Base-by-base conservation (phyloP, 164 flowering plant genomes). In the Annona cherimola region DNA sequence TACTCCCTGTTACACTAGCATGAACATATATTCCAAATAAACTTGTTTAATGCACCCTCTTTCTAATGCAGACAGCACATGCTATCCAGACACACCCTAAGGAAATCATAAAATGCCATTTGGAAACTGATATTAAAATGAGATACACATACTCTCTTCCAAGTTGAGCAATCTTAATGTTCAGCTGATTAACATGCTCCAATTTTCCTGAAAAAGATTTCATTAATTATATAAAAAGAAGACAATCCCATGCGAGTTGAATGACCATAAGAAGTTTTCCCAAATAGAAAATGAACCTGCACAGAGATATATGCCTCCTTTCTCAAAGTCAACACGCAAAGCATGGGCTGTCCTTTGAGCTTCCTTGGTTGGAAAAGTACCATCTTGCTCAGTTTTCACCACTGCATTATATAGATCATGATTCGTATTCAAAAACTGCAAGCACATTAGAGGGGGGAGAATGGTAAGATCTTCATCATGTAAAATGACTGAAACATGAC, bases 251-350 rank as follows among this genome's bases (percentile, higher is more conserved):
- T 26, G 61, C n/a, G 12, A 40, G 16, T 9, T 44, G 26, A 45
- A 2, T 16, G 39, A 40, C 19, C 42, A 55, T 54, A 26, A 72
- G 14, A n/a, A 54, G 26, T 61, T 61, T 40, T 11, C 2, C 7
- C n/a, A 63, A 6, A 16, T 5, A 6, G 66, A 61, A 41, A 45
- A n/a, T 50, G 26, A 78, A 91, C 99, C 96, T 55, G 85, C 67
- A 71, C 71, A 70, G 26, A 96, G 95, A 83, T 96, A 97, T 68
- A 96, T 90, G 80, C 99, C 99, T 75, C 97, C 97, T 83, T 88
- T 93, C 83, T 96, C 99, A 80, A 96, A 92, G 79, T 96, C 99
- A 71, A 80, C 69, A n/a, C 98, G 89, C 9, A 93, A 79, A 76
- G 83, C 77, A 77, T 76, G 85, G 42, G 97, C 99, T 4, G 92